These are phyloP conservation scores for Fusarium mangiferae DNA, from an alignment of 2,329 filamentous ascomycete genomes.

Conservation along the genomic window DNA sequence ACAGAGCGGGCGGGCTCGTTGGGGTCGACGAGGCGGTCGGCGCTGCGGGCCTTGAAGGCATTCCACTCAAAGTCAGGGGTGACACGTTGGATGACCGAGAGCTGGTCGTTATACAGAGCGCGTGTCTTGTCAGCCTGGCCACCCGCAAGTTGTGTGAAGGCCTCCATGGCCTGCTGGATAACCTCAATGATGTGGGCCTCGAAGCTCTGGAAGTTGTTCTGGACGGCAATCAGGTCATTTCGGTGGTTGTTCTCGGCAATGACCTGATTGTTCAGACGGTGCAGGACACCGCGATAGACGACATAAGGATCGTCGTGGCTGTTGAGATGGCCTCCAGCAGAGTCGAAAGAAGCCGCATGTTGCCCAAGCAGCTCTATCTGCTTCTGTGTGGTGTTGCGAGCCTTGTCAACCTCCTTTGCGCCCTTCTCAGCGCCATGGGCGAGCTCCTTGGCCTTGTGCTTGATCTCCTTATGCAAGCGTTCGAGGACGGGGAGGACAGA, in stretches of 20 bases:
- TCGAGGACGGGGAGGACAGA: constrained; percentile 89
- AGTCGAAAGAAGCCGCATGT: constrained; percentile 83
- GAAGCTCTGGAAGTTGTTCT: constrained; percentile 88
- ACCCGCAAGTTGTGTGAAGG: constrained; percentile 83
- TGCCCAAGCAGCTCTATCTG: constrained; percentile 94
- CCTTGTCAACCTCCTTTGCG: constrained; percentile 91
- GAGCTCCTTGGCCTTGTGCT: constrained; percentile 94
- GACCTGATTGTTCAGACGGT: constrained; percentile 90
- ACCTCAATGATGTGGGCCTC: constrained; percentile 87
- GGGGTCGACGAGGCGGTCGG: constrained; percentile 80
- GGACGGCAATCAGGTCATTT: constrained; percentile 90
- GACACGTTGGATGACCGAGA: constrained; percentile 79
- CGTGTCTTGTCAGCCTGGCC: constrained; percentile 85
- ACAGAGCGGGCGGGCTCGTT: constrained; percentile 78
- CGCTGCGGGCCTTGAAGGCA: constrained; percentile 79
- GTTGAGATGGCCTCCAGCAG: constrained; percentile 75
- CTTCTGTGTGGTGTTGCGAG: constrained; percentile 87
- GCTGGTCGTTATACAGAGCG: constrained; percentile 85
- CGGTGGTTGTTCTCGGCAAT: constrained; percentile 96
- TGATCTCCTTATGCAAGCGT: constrained; percentile 94
- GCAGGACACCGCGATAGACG: constrained; percentile 79
- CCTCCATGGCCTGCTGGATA: constrained; percentile 82
- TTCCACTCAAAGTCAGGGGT: constrained; percentile 92
- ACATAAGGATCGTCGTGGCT: constrained; percentile 88
- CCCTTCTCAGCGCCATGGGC: constrained; percentile 82